Evolutionary conservation across 2,329 filamentous ascomycete species (phyloP).

Genomic region (Paecilomyces niveus): DNA sequence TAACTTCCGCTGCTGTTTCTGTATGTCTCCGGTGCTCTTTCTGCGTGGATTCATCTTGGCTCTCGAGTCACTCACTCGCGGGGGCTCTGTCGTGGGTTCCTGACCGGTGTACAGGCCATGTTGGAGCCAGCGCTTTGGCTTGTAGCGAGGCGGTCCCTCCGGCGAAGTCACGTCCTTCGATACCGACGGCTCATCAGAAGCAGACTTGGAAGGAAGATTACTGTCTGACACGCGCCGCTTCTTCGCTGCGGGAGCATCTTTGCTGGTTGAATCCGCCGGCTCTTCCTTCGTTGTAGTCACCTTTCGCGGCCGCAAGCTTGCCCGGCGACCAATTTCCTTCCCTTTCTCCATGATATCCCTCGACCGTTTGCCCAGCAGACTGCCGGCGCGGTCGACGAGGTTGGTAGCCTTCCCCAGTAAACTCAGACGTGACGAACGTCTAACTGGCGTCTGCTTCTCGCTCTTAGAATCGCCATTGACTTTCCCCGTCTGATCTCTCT

Average conservation of each 20-base stretch:
- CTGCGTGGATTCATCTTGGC: conserved; percentile 27
- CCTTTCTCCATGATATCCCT: conserved; percentile 48
- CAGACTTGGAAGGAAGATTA: conserved; percentile 17
- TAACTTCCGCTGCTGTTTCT: conserved; percentile 29
- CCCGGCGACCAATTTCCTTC: conserved; percentile 50
- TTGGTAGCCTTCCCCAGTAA: conserved; percentile 38
- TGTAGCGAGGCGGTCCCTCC: conserved; percentile 22
- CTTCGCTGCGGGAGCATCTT: conserved; percentile 29
- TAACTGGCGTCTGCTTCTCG: conserved; percentile 21
- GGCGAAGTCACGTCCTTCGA: conserved; percentile 12
- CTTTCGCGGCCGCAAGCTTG: conserved; percentile 50
- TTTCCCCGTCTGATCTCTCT: conserved; percentile 15
- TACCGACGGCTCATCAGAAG: conserved; percentile 10
- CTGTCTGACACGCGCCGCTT: conserved; percentile 36
- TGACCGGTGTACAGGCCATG: conserved; percentile 88
- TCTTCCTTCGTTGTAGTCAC: conserved; percentile 19
- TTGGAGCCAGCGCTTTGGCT: conserved; percentile 66
- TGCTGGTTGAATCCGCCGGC: conserved; percentile 5
- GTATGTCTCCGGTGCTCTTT: conserved; percentile 13
- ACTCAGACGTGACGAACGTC: conserved; percentile 38
- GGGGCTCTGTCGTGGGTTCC: conserved; percentile 42
- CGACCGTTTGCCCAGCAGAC: conserved; percentile 54
- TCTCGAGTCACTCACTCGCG: conserved; percentile 40
- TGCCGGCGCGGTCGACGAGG: conserved; percentile 41
- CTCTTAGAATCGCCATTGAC: conserved; percentile 14